Conservation (phyloP, 1,284 basidiomycete species). For the Xerocomus minutiporus region DNA sequence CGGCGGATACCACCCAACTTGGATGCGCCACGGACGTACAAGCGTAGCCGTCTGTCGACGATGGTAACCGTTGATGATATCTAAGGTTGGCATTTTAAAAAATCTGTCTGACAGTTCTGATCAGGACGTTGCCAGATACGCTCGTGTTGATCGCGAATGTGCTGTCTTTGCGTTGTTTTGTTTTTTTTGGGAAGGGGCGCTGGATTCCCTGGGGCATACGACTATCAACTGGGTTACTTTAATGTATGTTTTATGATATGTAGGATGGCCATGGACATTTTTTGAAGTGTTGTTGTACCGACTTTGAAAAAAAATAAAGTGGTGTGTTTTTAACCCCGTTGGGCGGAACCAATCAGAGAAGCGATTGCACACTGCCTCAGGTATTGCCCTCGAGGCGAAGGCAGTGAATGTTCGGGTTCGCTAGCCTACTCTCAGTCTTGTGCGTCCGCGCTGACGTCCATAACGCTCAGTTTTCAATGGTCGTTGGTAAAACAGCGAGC, state of each 20-base stretch:
- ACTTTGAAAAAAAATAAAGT: not conserved
- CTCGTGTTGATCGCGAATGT: slow-evolving; percentile 14
- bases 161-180: not conserved
- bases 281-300: not conserved
- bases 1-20: slow-evolving; percentile 26
- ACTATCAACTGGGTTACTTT: not conserved
- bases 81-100: slow-evolving; percentile 3
- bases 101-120: not conserved
- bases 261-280: not conserved
- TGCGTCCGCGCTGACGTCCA: slow-evolving; percentile 4
- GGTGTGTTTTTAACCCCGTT: not conserved
- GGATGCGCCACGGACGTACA: slow-evolving; percentile 35
- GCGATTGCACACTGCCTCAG: slow-evolving; percentile 28
- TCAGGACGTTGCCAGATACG: not conserved
- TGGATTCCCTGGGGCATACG: not conserved
- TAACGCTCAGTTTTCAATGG: slow-evolving; percentile 1
- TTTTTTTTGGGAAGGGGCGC: not conserved
- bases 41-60: slow-evolving; percentile 43
- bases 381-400: slow-evolving; percentile 13
- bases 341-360: slow-evolving; percentile 23
- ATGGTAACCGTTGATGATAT: slow-evolving; percentile 31
- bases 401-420: slow-evolving; percentile 13
- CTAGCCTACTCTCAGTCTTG: not conserved
- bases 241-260: not conserved
- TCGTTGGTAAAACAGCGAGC: slow-evolving; percentile 1